A percentile compares a stretch with the other conserved stretches of the same genome.
Evolutionary conservation across 345 rosid species (phyloP).

Genomic region (Citrus medica): DNA sequence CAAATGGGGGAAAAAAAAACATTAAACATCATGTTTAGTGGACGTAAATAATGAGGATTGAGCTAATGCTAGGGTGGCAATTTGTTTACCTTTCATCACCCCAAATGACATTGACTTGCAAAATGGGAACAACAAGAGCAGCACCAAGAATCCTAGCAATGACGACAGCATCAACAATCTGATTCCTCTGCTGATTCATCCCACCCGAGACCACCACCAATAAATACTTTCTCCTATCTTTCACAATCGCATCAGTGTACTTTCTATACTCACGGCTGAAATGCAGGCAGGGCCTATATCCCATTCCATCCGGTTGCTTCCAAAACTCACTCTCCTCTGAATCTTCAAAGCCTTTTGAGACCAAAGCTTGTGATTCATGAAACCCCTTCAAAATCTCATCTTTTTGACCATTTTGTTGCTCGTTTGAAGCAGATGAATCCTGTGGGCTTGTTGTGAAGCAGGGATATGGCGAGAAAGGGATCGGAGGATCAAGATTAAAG

Average conservation of each 20-base stretch:
- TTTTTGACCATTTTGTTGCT: not conserved
- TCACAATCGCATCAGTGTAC: constrained; percentile 37
- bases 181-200: constrained; percentile 97
- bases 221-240: constrained; percentile 58
- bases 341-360: constrained; percentile 10
- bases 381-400: constrained; percentile 6
- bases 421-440: constrained; percentile 12
- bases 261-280: constrained; percentile 55
- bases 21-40: not conserved
- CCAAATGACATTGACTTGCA: constrained; percentile 98
- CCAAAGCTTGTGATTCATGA: constrained; percentile 8
- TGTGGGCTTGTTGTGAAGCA: constrained; percentile 36
- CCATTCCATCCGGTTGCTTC: constrained; percentile 95
- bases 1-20: not conserved
- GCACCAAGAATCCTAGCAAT: constrained; percentile 96
- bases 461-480: constrained; percentile 46
- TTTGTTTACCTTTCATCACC: constrained; percentile 84
- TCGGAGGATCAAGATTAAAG: constrained; percentile 45
- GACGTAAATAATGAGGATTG: not conserved
- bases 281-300: constrained; percentile 71
- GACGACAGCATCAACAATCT: constrained; percentile 96
- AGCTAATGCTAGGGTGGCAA: not conserved
- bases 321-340: constrained; percentile 55
- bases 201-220: constrained; percentile 95
- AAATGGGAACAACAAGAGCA: constrained; percentile 85